Percentiles rank a stretch among this genome's conserved stretches.
Conservation (phyloP, 2,329 filamentous ascomycete species). For the Periglandula ipomoeae region DNA sequence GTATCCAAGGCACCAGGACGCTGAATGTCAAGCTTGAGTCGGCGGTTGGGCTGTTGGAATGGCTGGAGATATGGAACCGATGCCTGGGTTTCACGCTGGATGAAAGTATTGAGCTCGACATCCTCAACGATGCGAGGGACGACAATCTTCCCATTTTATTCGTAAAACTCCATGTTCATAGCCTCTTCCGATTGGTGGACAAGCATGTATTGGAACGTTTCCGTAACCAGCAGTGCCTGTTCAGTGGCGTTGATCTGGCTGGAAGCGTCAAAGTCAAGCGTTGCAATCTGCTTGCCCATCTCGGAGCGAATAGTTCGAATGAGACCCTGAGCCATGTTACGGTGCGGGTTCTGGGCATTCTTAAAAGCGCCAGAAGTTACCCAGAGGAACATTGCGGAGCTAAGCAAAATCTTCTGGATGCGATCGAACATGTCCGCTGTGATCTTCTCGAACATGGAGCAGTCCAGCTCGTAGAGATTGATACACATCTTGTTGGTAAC, state of each 20-base stretch:
- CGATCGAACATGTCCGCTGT: slow-evolving; percentile 10
- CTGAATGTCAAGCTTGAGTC: slow-evolving; percentile 28
- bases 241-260: slow-evolving; percentile 7
- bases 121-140: slow-evolving; percentile 21
- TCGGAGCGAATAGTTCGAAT: slow-evolving; percentile 38
- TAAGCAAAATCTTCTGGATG: not conserved
- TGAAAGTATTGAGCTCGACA: slow-evolving; percentile 16
- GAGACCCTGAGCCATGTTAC: slow-evolving; percentile 36
- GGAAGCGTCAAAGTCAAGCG: slow-evolving; percentile 33
- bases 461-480: slow-evolving; percentile 30
- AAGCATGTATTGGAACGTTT: not conserved
- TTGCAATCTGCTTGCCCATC: slow-evolving; percentile 33
- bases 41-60: slow-evolving; percentile 28
- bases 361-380: slow-evolving; percentile 30
- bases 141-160: slow-evolving; percentile 17
- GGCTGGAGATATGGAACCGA: slow-evolving; percentile 20
- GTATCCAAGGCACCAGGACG: slow-evolving; percentile 29
- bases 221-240: not conserved
- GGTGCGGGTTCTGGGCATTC: slow-evolving; percentile 25
- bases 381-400: slow-evolving; percentile 28
- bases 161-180: slow-evolving; percentile 22
- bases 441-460: slow-evolving; percentile 31
- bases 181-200: slow-evolving; percentile 2
- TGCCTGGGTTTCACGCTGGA: slow-evolving; percentile 17
- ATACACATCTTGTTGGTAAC: not conserved